Percentiles rank a stretch among this genome's conserved stretches.
Evolutionary conservation across 2,329 filamentous ascomycete species (phyloP).

Genomic region (Colletotrichum orchidophilum): DNA sequence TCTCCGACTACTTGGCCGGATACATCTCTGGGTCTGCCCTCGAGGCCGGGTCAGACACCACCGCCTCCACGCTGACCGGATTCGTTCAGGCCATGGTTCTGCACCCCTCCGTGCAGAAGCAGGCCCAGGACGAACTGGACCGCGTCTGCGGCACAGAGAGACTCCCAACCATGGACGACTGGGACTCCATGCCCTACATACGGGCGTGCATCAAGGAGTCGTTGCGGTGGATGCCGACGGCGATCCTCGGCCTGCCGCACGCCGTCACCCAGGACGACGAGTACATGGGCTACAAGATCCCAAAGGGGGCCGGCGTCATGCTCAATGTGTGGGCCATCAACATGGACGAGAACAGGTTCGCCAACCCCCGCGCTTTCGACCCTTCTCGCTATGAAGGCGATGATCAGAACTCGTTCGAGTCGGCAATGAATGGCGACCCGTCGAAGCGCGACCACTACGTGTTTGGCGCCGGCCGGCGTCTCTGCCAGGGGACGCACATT

Average conservation of each 20-base stretch:
- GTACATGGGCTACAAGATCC: slow-evolving; percentile 32
- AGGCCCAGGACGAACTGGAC: slow-evolving; percentile 53
- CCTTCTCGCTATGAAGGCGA: slow-evolving; percentile 49
- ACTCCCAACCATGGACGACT: slow-evolving; percentile 54
- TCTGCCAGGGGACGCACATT: slow-evolving; percentile 53
- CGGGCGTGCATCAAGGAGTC: slow-evolving; percentile 56
- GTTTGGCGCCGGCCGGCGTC: slow-evolving; percentile 38
- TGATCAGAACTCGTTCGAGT: slow-evolving; percentile 22
- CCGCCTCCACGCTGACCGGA: slow-evolving; percentile 48
- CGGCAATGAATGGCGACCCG: slow-evolving; percentile 44
- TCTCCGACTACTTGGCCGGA: slow-evolving; percentile 43
- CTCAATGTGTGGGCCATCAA: slow-evolving; percentile 51
- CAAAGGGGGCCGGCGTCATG: slow-evolving; percentile 31
- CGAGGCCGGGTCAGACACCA: slow-evolving; percentile 55
- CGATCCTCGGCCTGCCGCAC: slow-evolving; percentile 48
- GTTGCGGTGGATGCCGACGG: slow-evolving; percentile 55
- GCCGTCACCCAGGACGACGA: slow-evolving; percentile 41
- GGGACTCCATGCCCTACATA: slow-evolving; percentile 56
- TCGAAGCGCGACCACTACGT: slow-evolving; percentile 46
- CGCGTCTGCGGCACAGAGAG: slow-evolving; percentile 51
- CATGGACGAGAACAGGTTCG: slow-evolving; percentile 53
- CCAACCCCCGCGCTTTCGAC: slow-evolving; percentile 53
- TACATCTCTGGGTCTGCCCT: slow-evolving; percentile 49
- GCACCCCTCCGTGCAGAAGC: slow-evolving; percentile 51
- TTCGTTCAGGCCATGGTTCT: slow-evolving; percentile 59